A percentile compares a stretch with the other conserved stretches of the same genome.
Conservation (phyloP, 805 yeast species). For the Pichia membranifaciens region DNA sequence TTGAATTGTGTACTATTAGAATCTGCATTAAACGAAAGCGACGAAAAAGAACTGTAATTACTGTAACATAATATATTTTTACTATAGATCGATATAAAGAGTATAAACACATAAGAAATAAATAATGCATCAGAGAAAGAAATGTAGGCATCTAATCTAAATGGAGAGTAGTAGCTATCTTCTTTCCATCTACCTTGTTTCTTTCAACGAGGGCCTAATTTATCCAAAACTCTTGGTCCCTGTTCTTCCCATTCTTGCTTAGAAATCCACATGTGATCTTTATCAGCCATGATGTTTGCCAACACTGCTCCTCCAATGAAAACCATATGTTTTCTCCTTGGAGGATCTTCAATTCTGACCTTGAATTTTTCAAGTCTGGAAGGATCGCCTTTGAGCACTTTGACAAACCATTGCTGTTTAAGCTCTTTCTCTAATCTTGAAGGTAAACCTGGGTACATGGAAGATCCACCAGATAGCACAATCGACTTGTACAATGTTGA, state of each 20-base stretch:
- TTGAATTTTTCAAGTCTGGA: constrained; percentile 84
- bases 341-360: constrained; percentile 96
- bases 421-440: constrained; percentile 91
- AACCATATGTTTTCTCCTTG: constrained; percentile 98
- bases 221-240: constrained; percentile 77
- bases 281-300: constrained; percentile 97
- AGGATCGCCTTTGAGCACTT: constrained; percentile 83
- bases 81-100: constrained; percentile 2
- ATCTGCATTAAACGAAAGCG: too few species aligned
- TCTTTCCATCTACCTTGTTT: not conserved
- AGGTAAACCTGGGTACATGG: constrained; percentile 98
- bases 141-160: too few species aligned
- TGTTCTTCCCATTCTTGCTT: constrained; percentile 98
- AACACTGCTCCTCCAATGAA: constrained; percentile 97
- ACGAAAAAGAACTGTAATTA: not conserved
- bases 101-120: not conserved
- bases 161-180: too few species aligned
- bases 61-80: not conserved
- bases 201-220: constrained; percentile 82
- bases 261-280: constrained; percentile 96
- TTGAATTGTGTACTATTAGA: not conserved
- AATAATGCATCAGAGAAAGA: not conserved
- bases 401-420: constrained; percentile 91
- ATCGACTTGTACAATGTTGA: constrained; percentile 84
- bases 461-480: constrained; percentile 94